Base-by-base conservation (phyloP, 176 grass and related monocot genomes). In the Musa schizocarpa region DNA sequence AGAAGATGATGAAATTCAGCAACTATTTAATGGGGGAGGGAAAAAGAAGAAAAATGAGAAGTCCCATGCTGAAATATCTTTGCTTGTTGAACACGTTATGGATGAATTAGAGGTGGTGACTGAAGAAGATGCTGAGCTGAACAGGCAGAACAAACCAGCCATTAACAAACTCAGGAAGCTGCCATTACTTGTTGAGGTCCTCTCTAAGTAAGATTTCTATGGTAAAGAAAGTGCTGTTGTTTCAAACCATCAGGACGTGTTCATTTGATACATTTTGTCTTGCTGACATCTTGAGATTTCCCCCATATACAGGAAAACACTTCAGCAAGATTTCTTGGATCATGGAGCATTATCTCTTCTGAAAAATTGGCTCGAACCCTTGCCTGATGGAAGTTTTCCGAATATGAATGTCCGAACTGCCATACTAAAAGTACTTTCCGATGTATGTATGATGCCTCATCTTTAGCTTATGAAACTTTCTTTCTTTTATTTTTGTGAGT, bases 261-360 rank as follows among this genome's bases (percentile, higher is more conserved):
- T 69, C 34, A 43, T 43, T 43, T 43, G 34, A 43, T 43, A 43
- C 34, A 55, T 13, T 26, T 80, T 71, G 62, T 27, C 12, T 43
- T 43, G 34, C 34, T 81, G 54, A 63, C 50, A 50, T 74, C 74
- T 76, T 72, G 9, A 71, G 17, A 24, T 81, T 56, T 83, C 49
- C 71, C n/a, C 54, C 78, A 81, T 26, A 25, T 69, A 69, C 84
- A 98, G 94, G 82, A 98, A 93, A 52, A 93, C 91, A 69, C 90
- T 98, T 74, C 94, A 98, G 80, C 95, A 98, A 84, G 95, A 98
- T 83, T 98, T 98, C 73, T 87, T 98, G 82, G 90, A 98, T 86
- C 94, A 98, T 85, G 90, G 90, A 61, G 88, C 93, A 25, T 84
- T 98, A 65, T 93, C 86, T 69, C 82, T 98, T 72, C 74, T 98